Evolutionary conservation across 1,284 basidiomycete species (phyloP), one percentile per base, ranked within the genome.

Genomic region (Ustilago curta): DNA sequence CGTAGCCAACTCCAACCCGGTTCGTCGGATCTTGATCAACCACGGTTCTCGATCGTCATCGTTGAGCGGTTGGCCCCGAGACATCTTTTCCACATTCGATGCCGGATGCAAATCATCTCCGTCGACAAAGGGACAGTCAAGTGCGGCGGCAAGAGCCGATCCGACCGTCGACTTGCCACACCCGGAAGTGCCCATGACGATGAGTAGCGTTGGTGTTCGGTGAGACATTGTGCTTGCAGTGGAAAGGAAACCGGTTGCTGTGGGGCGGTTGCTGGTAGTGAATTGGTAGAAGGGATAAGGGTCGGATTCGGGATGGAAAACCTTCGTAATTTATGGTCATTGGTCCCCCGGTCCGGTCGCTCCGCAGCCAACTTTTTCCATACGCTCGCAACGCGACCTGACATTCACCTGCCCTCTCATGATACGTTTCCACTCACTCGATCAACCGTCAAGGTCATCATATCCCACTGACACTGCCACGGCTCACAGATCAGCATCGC

Each of bases 61-160:
- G 1, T 88, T 91, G 63, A 98, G 87, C 0, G 94, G 91, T n/a
- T 87, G 87, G 0, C 94, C 93, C 0, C 85, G 80, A 1, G 90
- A 88, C 95, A 97, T 97, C 88, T 97, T 97, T 32, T 89, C 91
- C 48, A 97, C 89, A 85, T 97, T 97, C 7, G 88, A 84, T 14
- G 87, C 81, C 0, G 95, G 92, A 83, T 97, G 95, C 39, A 97
- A 88, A 68, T 92, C 91, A 84, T 97, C 95, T 40, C 92, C 95
- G 81, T 97, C 95, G 69, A 94, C 87, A 86, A 93, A 96, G 0
- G 93, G 90, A 62, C 93, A 79, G 8, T 84, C 84, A 59, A 95
- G 88, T 16, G 87, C 86, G 39, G 86, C 78, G 14, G 92, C 89
- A 27, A 96, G 87, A 4, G 90, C 89, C 4, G 82, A 74, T 0